A percentile compares a stretch with the other conserved stretches of the same genome.
These are phyloP conservation scores for Penicillium diatomitis DNA, from an alignment of 495 filamentous ascomycete genomes.

Conservation along the genomic window DNA sequence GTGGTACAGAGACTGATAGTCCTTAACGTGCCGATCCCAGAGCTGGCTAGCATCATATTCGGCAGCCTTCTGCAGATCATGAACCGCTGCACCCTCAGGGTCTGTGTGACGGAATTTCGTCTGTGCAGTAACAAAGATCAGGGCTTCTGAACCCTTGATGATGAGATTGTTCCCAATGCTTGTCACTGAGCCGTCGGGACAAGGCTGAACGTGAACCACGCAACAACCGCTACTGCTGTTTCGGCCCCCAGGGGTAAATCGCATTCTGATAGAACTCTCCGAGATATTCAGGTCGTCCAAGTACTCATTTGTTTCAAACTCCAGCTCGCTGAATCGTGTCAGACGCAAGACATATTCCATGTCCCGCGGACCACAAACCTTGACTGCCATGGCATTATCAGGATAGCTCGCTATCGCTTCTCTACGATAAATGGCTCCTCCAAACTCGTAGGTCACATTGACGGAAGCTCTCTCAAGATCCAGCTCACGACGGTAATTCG, in stretches of 20 bases:
- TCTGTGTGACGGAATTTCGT: slow-evolving; percentile 29
- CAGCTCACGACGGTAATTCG: slow-evolving; percentile 35
- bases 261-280: slow-evolving; percentile 25
- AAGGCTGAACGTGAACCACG: slow-evolving; percentile 17
- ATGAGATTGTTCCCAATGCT: slow-evolving; percentile 25
- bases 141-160: slow-evolving; percentile 17
- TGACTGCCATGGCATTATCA: slow-evolving; percentile 33
- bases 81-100: slow-evolving; percentile 11
- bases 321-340: slow-evolving; percentile 24
- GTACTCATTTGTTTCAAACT: slow-evolving; percentile 34
- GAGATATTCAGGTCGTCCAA: slow-evolving; percentile 22
- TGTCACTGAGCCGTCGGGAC: slow-evolving; percentile 13
- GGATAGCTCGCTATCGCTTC: slow-evolving; percentile 33
- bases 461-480: slow-evolving; percentile 28
- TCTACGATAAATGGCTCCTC: slow-evolving; percentile 22
- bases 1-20: slow-evolving; percentile 26
- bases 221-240: slow-evolving; percentile 26
- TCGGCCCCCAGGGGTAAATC: slow-evolving; percentile 29
- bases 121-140: slow-evolving; percentile 32
- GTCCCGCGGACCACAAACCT: slow-evolving; percentile 22
- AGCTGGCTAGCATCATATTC: slow-evolving; percentile 10
- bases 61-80: slow-evolving; percentile 18
- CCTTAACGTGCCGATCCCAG: slow-evolving; percentile 17
- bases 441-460: slow-evolving; percentile 29
- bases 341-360: slow-evolving; percentile 20